Percentiles rank a stretch among this genome's conserved stretches.
Conservation (phyloP, 2,329 filamentous ascomycete genomes). For the Scedosporium dehoogii region DNA sequence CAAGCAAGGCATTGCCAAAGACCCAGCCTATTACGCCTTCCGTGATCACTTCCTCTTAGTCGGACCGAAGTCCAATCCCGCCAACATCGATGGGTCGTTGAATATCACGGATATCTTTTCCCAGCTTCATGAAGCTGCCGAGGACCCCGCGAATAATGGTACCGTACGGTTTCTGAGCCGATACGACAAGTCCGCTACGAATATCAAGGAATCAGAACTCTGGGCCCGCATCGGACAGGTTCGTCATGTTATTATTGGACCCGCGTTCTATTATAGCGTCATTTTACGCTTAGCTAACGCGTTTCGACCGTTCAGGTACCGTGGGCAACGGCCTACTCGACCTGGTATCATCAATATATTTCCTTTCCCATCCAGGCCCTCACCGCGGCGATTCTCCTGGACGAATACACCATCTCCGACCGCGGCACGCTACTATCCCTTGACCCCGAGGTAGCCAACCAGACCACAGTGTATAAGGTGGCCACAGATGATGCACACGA, state of each 20-base stretch:
- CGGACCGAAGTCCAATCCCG: slow-evolving; percentile 11
- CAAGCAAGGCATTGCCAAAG: slow-evolving; percentile 23
- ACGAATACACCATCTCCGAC: too few species aligned
- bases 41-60: slow-evolving; percentile 21
- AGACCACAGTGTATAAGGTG: too few species aligned
- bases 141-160: too few species aligned
- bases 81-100: too few species aligned
- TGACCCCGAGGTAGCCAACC: too few species aligned
- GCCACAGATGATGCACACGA: too few species aligned
- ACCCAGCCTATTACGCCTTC: slow-evolving; percentile 26
- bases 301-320: slow-evolving; percentile 9
- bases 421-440: too few species aligned
- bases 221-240: slow-evolving; percentile 35
- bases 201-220: slow-evolving; percentile 34
- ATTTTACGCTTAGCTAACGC: too few species aligned
- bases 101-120: too few species aligned
- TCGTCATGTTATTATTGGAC: too few species aligned
- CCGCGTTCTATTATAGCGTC: too few species aligned
- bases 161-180: slow-evolving; percentile 31
- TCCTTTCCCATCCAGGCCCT: slow-evolving; percentile 35
- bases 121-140: too few species aligned
- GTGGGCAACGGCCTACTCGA: slow-evolving; percentile 32
- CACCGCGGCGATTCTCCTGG: slow-evolving; percentile 16
- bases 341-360: slow-evolving; percentile 37
- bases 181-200: slow-evolving; percentile 38